These are phyloP conservation scores for Colletotrichum gloeosporioides DNA, from an alignment of 2,329 filamentous ascomycete genomes.

Conservation along the genomic window DNA sequence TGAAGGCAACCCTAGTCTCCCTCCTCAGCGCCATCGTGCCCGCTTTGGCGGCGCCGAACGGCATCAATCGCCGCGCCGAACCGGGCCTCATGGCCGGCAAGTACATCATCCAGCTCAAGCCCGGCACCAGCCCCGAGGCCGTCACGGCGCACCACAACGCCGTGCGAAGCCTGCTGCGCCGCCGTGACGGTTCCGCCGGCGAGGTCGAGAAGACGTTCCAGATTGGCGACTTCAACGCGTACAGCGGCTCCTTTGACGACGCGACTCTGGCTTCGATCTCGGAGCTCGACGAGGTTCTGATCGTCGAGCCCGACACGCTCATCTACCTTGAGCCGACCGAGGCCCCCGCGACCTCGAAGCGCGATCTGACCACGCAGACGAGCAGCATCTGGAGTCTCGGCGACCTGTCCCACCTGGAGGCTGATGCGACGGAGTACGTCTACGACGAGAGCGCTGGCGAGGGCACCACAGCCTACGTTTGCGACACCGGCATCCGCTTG, in stretches of 20 bases:
- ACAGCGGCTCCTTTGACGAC: conserved; percentile 46
- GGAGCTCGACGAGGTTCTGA: conserved; percentile 34
- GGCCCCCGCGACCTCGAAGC: background rate
- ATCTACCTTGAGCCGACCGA: conserved; percentile 3
- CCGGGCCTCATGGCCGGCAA: conserved; percentile 37
- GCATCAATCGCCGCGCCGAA: background rate
- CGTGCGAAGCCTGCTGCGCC: conserved; percentile 34
- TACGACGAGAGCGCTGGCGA: conserved; percentile 28
- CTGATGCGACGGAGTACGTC: conserved; percentile 32
- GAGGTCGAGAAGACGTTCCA: conserved; percentile 23
- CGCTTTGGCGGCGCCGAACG: conserved; percentile 4
- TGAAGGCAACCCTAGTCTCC: conserved; percentile 1
- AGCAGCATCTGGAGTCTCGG: conserved; percentile 34
- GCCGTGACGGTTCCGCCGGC: conserved; percentile 36
- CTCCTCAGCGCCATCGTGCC: background rate
- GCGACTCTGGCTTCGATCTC: conserved; percentile 44
- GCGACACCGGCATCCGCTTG: conserved; percentile 48
- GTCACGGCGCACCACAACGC: conserved; percentile 33
- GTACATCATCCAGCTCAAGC: conserved; percentile 52
- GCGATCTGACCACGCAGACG: conserved; percentile 22
- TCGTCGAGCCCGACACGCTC: conserved; percentile 34
- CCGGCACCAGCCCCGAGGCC: conserved; percentile 29
- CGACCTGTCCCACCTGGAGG: conserved; percentile 43
- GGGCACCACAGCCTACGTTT: conserved; percentile 40
- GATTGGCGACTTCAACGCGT: conserved; percentile 39